These are phyloP conservation scores for Calvatia gigantea DNA, from an alignment of 768 basidiomycete species.

Conservation along the genomic window DNA sequence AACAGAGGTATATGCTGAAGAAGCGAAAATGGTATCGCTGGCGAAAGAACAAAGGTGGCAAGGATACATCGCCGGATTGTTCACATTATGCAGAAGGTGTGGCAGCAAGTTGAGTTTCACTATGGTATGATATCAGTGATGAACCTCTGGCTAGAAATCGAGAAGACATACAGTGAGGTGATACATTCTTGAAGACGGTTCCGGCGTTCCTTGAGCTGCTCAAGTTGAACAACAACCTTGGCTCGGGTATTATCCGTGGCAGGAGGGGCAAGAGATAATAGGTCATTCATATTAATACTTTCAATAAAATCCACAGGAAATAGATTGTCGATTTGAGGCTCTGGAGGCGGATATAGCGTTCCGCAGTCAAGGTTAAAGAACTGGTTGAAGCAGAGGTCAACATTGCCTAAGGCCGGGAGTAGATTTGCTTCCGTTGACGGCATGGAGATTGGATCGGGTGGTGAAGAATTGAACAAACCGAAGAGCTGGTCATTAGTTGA, in stretches of 20 bases:
- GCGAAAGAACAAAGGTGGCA: neutral
- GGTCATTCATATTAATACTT: too few relatives aligned
- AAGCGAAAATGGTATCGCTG: too few relatives aligned
- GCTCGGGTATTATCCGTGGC: neutral
- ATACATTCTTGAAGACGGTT: neutral
- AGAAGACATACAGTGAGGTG: neutral
- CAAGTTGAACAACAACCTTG: neutral
- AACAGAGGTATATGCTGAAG: neutral
- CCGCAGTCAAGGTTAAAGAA: neutral
- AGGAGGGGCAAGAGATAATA: neutral
- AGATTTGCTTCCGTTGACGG: neutral
- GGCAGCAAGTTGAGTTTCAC: neutral
- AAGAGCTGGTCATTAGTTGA: neutral
- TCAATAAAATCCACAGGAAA: neutral
- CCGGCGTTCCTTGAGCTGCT: neutral
- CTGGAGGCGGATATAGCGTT: neutral
- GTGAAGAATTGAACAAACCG: neutral
- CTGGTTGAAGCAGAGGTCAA: neutral
- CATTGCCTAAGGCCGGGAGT: neutral
- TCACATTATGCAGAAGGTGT: neutral
- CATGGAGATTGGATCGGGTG: neutral
- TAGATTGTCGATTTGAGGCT: neutral
- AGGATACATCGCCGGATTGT: neutral
- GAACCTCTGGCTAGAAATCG: neutral
- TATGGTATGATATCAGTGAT: neutral